Base-by-base conservation (phyloP, 805 yeast species). In the Kazachstania africana region DNA sequence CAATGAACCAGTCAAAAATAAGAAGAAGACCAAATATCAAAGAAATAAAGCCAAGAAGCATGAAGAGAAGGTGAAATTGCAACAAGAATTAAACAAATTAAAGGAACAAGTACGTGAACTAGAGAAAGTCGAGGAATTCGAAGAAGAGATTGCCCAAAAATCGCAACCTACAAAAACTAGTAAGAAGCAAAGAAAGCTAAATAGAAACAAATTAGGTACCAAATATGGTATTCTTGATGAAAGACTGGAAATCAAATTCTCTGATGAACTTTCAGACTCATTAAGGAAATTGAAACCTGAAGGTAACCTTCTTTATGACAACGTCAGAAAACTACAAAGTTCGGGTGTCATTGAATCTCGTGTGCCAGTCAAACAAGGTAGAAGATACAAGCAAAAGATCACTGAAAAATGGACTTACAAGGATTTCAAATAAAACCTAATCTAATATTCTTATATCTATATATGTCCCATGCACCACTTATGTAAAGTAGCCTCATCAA, bases 381-480 rank as follows among this genome's bases (percentile, higher is more conserved):
- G 78, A 51, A 77, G 72, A 53, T 78, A 77, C 49, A 66, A 74
- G 44, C 78, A 69, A 36, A 83, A 79, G 65, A 59, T 79, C 39
- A 80, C 94, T 19, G 95, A 88, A 57, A 88, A 87, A 60, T 84
- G 94, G 93, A 70, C 87, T 21, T 82, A 80, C 61, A 88, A 88
- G 62, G 94, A 88, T 59, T 82, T 81, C 50, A 77, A 78, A 59
- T 78, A 63, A 47, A n/a, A n/a, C n/a, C n/a, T n/a, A n/a, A n/a
- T n/a, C n/a, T n/a, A n/a, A n/a, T n/a, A n/a, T n/a, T n/a, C n/a
- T n/a, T n/a, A n/a, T n/a, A n/a, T n/a, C n/a, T n/a, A n/a, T n/a
- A n/a, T n/a, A n/a, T n/a, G n/a, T n/a, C n/a, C n/a, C n/a, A 19
- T 19, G 22, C 10, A 10, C 9, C 10, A 8, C 22, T 19, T 19